phyloP scores from a whole-genome alignment of 1,284 basidiomycete genomes.

The Peniophora sp. region DNA sequence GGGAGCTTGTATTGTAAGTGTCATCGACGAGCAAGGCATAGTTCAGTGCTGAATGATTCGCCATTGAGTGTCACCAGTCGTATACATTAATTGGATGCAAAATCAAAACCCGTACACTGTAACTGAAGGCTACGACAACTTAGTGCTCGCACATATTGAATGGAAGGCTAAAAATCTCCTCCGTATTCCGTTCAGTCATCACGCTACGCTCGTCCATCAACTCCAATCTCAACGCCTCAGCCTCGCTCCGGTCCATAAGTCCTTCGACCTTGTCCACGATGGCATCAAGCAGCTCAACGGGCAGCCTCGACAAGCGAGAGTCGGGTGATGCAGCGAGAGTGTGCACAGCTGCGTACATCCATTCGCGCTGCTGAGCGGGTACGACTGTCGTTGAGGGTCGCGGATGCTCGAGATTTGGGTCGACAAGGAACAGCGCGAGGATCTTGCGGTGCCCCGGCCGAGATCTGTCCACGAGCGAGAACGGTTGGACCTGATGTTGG shows the following conservation, averaged over 20 bases:
- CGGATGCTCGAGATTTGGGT: slow-evolving; percentile 33
- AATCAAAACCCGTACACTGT: too few relatives aligned
- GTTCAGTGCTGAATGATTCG: too few relatives aligned
- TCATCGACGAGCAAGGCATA: too few relatives aligned
- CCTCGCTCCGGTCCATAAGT: slow-evolving; percentile 18
- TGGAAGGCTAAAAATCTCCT: neutral
- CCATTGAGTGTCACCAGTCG: too few relatives aligned
- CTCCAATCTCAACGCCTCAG: slow-evolving; percentile 18
- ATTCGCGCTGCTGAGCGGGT: slow-evolving; percentile 35
- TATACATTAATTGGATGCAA: too few relatives aligned
- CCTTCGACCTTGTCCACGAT: slow-evolving; percentile 15
- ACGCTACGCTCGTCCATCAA: slow-evolving; percentile 23
- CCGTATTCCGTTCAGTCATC: neutral
- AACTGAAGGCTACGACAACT: too few relatives aligned
- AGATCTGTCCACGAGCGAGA: slow-evolving; percentile 31
- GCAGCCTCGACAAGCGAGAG: slow-evolving; percentile 6
- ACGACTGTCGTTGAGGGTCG: slow-evolving; percentile 28
- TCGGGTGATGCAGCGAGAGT: neutral
- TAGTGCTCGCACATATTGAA: too few relatives aligned
- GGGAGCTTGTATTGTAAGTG: too few relatives aligned
- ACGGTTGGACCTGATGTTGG: slow-evolving; percentile 35
- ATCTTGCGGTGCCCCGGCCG: slow-evolving; percentile 42
- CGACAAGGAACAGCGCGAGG: slow-evolving; percentile 40
- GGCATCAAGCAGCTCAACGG: slow-evolving; percentile 15
- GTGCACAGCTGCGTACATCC: slow-evolving; percentile 17